phyloP scores from a whole-genome alignment of 345 rosid species.

The Rhodamnia argentea region DNA sequence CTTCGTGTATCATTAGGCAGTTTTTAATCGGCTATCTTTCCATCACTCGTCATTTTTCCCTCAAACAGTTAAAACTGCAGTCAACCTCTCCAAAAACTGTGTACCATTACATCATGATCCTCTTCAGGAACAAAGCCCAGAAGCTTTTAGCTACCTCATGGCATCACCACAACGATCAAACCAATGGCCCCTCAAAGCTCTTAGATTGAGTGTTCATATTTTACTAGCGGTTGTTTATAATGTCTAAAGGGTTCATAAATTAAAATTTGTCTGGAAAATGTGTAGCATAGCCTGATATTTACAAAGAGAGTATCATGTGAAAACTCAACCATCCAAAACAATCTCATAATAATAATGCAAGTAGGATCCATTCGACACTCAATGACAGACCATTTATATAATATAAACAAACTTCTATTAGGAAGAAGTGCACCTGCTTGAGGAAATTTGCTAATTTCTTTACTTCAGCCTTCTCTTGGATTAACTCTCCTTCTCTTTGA shows the following conservation, averaged over 20 bases:
- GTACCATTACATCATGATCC: neutral
- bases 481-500: constrained; percentile 94
- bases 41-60: neutral
- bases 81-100: neutral
- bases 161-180: neutral
- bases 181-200: neutral
- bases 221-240: neutral
- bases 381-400: neutral
- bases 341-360: neutral
- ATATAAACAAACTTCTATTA: neutral
- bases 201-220: neutral
- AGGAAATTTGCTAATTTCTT: constrained; percentile 81
- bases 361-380: neutral
- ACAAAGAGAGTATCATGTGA: neutral
- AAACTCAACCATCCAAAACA: neutral
- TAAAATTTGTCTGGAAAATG: neutral
- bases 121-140: neutral
- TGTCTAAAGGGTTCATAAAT: neutral
- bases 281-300: neutral
- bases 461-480: constrained; percentile 94
- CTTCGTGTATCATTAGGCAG: neutral
- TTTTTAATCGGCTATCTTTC: neutral
- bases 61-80: neutral
- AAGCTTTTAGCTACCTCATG: neutral
- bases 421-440: constrained; percentile 49